These are phyloP conservation scores for Schwanniomyces occidentalis DNA, from an alignment of 805 yeast genomes.

Conservation along the genomic window DNA sequence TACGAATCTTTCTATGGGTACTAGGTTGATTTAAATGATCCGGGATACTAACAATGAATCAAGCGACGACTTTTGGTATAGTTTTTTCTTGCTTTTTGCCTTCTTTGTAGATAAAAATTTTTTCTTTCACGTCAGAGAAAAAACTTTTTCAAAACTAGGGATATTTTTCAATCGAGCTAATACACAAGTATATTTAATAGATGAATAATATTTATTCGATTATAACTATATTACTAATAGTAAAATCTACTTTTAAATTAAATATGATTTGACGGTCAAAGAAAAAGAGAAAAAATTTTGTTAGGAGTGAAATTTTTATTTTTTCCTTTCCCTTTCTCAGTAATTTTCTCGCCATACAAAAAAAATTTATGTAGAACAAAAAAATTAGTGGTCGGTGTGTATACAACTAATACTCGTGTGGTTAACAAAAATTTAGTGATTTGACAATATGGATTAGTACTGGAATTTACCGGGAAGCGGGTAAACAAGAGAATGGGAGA, in stretches of 20 bases:
- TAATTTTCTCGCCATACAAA: constrained; percentile 4
- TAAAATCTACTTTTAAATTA: constrained; percentile 1
- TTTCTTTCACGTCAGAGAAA: no score
- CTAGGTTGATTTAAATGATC: no score
- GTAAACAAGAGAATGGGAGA: not conserved
- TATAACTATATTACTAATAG: not conserved
- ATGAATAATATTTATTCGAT: constrained; percentile 1
- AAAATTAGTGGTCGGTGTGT: not conserved
- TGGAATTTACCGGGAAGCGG: not conserved
- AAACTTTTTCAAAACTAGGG: no score
- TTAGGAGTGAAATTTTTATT: constrained; percentile 2
- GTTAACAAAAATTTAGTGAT: not conserved
- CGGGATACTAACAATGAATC: no score
- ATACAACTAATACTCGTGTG: constrained; percentile 1
- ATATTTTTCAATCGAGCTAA: no score
- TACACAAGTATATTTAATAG: no score
- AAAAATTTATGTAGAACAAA: no score
- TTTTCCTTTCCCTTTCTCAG: not conserved
- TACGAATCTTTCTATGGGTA: no score
- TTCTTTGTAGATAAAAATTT: no score
- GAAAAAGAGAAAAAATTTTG: constrained; percentile 1
- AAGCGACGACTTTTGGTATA: no score
- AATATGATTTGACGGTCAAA: constrained; percentile 2
- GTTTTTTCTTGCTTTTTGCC: no score
- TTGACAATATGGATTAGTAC: not conserved